These are phyloP conservation scores for Colletotrichum echinochloae DNA, from an alignment of 2,329 filamentous ascomycete species.

Conservation along the genomic window DNA sequence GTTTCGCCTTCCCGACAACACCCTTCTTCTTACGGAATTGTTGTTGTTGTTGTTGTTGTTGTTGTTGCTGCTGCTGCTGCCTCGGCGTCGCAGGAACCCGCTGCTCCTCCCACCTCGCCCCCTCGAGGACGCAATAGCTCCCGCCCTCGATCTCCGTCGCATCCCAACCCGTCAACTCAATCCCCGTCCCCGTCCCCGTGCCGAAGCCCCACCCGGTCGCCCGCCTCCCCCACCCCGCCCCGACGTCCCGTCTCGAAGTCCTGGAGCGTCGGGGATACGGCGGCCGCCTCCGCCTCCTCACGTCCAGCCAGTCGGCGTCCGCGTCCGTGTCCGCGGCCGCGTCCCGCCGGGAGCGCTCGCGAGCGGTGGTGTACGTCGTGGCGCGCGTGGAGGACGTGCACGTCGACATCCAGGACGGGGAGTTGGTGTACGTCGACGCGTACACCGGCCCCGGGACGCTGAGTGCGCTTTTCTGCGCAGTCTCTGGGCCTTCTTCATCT, in stretches of 20 bases:
- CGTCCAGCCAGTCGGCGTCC: background rate
- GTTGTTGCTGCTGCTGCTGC: background rate
- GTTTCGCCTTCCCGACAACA: background rate
- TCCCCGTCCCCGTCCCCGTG: background rate
- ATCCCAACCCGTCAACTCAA: constrained; percentile 11
- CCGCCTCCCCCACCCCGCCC: background rate
- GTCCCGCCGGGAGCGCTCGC: constrained; percentile 14
- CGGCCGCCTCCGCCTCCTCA: constrained; percentile 11
- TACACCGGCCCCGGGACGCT: background rate
- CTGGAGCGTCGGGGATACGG: constrained; percentile 7
- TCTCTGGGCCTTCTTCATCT: background rate
- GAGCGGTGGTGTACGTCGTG: constrained; percentile 21
- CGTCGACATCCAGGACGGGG: constrained; percentile 36
- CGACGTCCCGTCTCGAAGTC: background rate
- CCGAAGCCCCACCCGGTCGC: background rate
- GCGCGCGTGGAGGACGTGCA: constrained; percentile 28
- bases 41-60: background rate
- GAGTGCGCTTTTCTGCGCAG: background rate
- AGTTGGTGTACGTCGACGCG: constrained; percentile 22
- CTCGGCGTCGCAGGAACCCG: background rate
- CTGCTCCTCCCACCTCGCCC: constrained; percentile 33
- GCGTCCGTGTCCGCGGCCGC: background rate
- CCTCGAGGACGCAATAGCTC: constrained; percentile 29
- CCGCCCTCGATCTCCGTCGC: constrained; percentile 12
- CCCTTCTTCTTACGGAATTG: background rate